Base-by-base conservation (phyloP, 805 yeast species). In the Ogataea ramenticola region DNA sequence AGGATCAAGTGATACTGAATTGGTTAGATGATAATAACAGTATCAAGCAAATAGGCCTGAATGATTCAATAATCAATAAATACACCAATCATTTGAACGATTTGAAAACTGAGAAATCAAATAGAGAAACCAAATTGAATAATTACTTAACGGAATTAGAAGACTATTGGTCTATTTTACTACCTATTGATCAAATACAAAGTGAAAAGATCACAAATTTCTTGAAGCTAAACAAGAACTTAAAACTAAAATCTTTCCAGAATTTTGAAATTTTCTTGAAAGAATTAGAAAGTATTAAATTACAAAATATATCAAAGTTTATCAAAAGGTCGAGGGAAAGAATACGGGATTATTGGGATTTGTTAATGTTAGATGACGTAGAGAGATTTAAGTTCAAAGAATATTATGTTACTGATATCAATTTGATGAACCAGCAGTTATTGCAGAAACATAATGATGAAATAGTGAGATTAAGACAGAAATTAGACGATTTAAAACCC, bases 381-480 rank as follows among this genome's bases (percentile, higher is more conserved):
- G 79, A 82, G 41, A 71, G 75, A 49, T 48, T 46, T 1, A 57
- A 56, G 2, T 85, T 86, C 59, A 58, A 67, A 29, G 71, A 71
- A 11, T 54, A 48, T 21, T 68, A 58, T 53, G 63, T 62, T 39
- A 54, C 60, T 6, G 74, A 71, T 35, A 66, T 66, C 4, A 41
- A 60, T 2, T 20, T 43, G 15, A 75, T 62, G 40, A 78, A 80
- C 46, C 96, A 89, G 48, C 61, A 65, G 0, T 58, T 86, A 1
- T 66, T 90, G 43, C 72, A 71, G 2, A 67, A 67, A 4, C 89
- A 88, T 58, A 91, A 87, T 52, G 47, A 54, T 1, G 91, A 88
- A 53, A 66, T 86, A 10, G 59, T 58, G 2, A 58, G 62, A 6
- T 65, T 91, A 27, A 70, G 79, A 43, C 58, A 57, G 3, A 77